phyloP scores from a whole-genome alignment of 495 filamentous ascomycete genomes.

The Lepidopterella palustris region DNA sequence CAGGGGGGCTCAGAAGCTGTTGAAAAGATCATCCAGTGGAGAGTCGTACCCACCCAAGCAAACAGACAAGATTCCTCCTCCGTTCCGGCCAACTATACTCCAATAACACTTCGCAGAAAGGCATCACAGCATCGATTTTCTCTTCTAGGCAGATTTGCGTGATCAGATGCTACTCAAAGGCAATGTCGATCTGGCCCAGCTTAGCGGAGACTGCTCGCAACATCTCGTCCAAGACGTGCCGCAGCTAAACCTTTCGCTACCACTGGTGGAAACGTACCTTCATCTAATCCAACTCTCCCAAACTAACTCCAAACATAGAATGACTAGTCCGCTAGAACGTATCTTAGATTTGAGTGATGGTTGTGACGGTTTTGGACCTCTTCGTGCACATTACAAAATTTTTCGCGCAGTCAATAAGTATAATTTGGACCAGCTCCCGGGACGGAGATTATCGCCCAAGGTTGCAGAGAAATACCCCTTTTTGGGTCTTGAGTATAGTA shows the following conservation, averaged over 20 bases:
- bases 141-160: constrained; percentile 7
- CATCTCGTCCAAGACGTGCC: constrained; percentile 7
- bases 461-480: background rate
- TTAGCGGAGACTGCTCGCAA: constrained; percentile 1
- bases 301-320: background rate
- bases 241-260: constrained; percentile 3
- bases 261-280: constrained; percentile 4
- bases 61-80: background rate
- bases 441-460: background rate
- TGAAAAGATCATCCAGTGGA: constrained; percentile 5
- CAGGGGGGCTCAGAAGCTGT: background rate
- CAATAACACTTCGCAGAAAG: constrained; percentile 1
- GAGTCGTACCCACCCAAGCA: background rate
- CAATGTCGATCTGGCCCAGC: background rate
- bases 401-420: background rate
- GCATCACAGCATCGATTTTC: constrained; percentile 5
- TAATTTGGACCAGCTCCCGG: background rate
- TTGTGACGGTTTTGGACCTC: background rate
- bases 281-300: background rate
- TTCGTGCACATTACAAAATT: background rate
- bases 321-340: background rate
- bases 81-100: constrained; percentile 7
- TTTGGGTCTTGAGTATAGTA: background rate
- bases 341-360: background rate
- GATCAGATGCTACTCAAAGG: constrained; percentile 5